Base-by-base conservation (phyloP, 2,329 filamentous ascomycete species). In the Cercospora sesami region DNA sequence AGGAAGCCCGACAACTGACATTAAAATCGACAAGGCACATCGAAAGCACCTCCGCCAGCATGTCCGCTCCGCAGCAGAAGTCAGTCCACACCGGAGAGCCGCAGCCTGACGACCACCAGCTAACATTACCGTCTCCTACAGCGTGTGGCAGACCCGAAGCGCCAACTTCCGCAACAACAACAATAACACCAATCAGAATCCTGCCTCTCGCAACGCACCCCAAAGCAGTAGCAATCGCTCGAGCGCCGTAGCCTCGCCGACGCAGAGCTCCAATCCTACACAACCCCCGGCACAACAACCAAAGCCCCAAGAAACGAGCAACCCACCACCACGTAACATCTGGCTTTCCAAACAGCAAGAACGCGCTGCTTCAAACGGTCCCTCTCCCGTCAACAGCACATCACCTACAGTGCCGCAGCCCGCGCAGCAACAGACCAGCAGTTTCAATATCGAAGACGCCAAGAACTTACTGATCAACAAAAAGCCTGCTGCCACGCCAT, bases 131-230 rank as follows among this genome's bases (percentile, higher is more conserved):
- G 9, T 16, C 9, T 23, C 45, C n/a, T 26, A 28, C 42, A 63
- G 60, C 60, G 60, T 63, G 23, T 63, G 60, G 59, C 59, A 61
- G 12, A 42, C 59, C 23, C 59, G 59, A 31, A 61, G 59, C 59
- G 33, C 33, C 33, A 61, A 42, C 60, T 9, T 51, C 42, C 60
- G 60, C 60, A 61, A 61, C 36, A 61, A 28, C 36, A 61, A 61
- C 58, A 60, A 60, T 21, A 62, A 48, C 60, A 63, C 53, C 26
- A 63, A 31, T 42, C 51, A 63, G 21, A 63, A 63, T 23, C 18
- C 16, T 30, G 18, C 45, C 60, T 53, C 60, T 26, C 60, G 60
- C 28, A 63, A 31, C 7, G n/a, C 39, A 10, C 42, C 60, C 12
- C 60, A 51, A 48, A 58, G 28, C 53, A 58, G 8, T 16, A 58